Conservation (phyloP, 2,329 filamentous ascomycete species). For the Penicillium sp. region DNA sequence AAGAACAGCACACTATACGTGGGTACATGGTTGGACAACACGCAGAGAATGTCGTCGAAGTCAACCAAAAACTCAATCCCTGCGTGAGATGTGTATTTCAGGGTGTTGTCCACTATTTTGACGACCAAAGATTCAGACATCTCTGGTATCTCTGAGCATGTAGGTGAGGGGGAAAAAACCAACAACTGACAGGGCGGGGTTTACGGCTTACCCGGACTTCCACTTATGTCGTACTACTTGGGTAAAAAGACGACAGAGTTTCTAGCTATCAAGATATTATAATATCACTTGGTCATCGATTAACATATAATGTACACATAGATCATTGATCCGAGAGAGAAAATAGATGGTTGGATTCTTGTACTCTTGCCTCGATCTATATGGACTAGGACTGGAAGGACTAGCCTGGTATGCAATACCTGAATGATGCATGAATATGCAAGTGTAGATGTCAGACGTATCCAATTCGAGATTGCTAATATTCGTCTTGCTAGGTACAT, state of each 20-base stretch:
- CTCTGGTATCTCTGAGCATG: not conserved
- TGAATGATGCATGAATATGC: too few relatives aligned
- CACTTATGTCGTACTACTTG: not conserved
- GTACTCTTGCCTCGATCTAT: not conserved
- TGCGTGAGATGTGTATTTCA: constrained; percentile 18
- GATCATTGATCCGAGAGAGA: not conserved
- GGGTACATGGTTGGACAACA: constrained; percentile 13
- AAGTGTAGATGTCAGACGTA: too few relatives aligned
- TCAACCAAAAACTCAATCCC: constrained; percentile 15
- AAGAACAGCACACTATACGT: constrained; percentile 23
- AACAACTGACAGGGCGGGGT: not conserved
- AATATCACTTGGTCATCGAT: not conserved
- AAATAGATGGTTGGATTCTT: too few relatives aligned
- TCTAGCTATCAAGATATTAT: not conserved
- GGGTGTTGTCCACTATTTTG: constrained; percentile 4
- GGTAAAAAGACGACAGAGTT: not conserved
- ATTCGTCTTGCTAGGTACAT: not conserved
- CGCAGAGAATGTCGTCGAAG: constrained; percentile 24
- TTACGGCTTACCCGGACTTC: not conserved
- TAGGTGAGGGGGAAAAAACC: not conserved
- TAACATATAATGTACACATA: not conserved
- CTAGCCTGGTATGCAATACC: not conserved
- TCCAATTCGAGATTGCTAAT: not conserved
- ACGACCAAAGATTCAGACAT: constrained; percentile 1
- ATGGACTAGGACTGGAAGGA: too few relatives aligned